phyloP scores from a whole-genome alignment of 2,329 filamentous ascomycete species.

The Lachnellula subtilissima region DNA sequence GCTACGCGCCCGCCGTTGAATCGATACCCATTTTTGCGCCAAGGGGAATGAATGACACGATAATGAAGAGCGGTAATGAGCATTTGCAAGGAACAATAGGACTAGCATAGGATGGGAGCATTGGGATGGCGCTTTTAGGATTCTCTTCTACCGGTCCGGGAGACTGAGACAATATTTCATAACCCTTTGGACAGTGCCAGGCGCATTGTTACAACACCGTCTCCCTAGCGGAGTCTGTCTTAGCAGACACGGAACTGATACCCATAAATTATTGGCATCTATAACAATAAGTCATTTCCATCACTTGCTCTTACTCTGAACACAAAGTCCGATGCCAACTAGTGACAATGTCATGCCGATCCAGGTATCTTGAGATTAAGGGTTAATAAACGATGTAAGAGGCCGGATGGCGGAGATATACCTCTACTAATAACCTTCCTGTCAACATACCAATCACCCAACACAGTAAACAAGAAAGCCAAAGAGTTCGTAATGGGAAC shows the following conservation, averaged over 20 bases:
- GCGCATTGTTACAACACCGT: neutral
- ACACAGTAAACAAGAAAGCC: constrained; percentile 91
- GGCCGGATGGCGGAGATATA: constrained; percentile 37
- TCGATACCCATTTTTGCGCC: neutral
- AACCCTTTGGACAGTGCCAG: neutral
- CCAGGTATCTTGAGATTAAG: constrained; percentile 61
- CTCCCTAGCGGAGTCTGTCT: neutral
- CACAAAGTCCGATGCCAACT: constrained; percentile 76
- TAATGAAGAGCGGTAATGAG: constrained; percentile 2
- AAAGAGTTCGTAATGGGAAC: constrained; percentile 93
- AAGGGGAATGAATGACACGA: neutral
- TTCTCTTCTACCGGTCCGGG: constrained; percentile 12
- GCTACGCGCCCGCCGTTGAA: constrained; percentile 41
- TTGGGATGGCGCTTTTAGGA: constrained; percentile 15
- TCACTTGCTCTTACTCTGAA: constrained; percentile 55
- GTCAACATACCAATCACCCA: constrained; percentile 94
- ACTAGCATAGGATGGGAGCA: constrained; percentile 9
- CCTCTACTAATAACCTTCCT: constrained; percentile 81
- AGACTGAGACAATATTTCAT: constrained; percentile 2
- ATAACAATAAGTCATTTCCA: neutral
- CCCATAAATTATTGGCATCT: neutral
- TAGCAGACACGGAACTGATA: neutral
- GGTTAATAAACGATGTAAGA: neutral
- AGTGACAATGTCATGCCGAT: constrained; percentile 76
- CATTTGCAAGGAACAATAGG: constrained; percentile 8